These are phyloP conservation scores for Trichophyton simii DNA, from an alignment of 2,329 filamentous ascomycete genomes.

Conservation along the genomic window DNA sequence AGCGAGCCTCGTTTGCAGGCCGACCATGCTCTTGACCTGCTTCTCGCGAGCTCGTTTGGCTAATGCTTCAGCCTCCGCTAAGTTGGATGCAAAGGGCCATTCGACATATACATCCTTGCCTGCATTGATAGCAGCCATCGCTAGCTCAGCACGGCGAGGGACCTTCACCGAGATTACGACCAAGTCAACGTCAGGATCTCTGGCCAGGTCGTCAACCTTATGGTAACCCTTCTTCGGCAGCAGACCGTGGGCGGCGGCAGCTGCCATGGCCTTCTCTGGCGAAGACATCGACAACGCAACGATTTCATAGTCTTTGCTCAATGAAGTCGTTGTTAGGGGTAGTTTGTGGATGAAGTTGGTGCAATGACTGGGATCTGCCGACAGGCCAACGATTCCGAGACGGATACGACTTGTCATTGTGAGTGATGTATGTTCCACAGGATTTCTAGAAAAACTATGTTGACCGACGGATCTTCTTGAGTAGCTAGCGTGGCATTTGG, in stretches of 20 bases:
- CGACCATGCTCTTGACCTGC: background rate
- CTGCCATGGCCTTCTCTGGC: background rate
- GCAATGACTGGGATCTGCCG: background rate
- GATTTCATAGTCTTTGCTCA: background rate
- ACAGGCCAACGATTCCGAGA: background rate
- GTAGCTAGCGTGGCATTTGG: background rate
- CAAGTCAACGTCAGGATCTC: background rate
- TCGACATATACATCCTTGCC: background rate
- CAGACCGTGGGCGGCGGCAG: background rate
- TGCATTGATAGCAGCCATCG: background rate
- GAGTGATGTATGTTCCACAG: background rate
- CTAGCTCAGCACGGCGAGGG: background rate
- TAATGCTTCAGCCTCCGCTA: background rate
- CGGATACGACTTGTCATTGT: background rate
- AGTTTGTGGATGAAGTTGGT: background rate
- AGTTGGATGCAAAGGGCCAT: background rate
- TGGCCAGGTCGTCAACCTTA: background rate
- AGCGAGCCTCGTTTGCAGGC: background rate
- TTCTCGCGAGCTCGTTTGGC: background rate
- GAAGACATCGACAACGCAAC: background rate
- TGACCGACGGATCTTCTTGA: background rate
- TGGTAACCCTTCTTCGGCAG: background rate
- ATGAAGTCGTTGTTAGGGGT: background rate
- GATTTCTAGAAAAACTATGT: background rate
- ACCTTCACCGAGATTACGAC: background rate